Conservation (phyloP, 768 basidiomycete species). For the Coprinellus micaceus region DNA sequence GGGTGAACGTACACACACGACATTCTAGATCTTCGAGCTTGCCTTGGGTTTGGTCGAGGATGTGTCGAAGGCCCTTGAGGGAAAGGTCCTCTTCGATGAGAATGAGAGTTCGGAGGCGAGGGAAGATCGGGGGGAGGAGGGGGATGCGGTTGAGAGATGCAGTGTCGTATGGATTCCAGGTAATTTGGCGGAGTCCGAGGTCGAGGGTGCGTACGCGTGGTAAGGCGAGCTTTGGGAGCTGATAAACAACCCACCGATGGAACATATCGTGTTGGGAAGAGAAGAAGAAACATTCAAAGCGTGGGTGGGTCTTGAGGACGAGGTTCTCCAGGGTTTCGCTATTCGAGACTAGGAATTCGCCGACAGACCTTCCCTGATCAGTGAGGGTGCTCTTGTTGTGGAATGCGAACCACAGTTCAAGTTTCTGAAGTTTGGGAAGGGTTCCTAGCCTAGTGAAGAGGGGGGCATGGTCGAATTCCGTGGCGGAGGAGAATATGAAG, state of each 20-base stretch:
- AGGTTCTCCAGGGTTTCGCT: constrained; percentile 10
- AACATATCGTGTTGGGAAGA: neutral
- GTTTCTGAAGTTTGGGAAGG: constrained; percentile 4
- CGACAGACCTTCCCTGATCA: neutral
- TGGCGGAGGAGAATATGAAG: neutral
- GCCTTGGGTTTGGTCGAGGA: neutral
- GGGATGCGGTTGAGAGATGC: neutral
- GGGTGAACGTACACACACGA: neutral
- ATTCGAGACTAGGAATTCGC: constrained; percentile 8
- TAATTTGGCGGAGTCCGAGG: constrained; percentile 6
- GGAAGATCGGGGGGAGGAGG: neutral
- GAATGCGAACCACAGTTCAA: constrained; percentile 5
- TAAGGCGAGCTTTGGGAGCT: constrained; percentile 8
- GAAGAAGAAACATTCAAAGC: constrained; percentile 1
- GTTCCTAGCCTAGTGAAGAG: neutral
- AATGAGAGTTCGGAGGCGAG: neutral
- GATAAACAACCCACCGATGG: neutral
- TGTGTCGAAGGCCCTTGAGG: neutral
- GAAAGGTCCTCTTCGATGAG: neutral
- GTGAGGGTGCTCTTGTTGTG: neutral
- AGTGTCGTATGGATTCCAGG: neutral
- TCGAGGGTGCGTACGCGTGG: constrained; percentile 12
- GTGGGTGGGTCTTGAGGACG: constrained; percentile 18
- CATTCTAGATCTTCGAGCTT: neutral
- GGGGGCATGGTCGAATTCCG: constrained; percentile 7